Evolutionary conservation across 1,284 basidiomycete genomes (phyloP).

Genomic region (Puccinia horiana): DNA sequence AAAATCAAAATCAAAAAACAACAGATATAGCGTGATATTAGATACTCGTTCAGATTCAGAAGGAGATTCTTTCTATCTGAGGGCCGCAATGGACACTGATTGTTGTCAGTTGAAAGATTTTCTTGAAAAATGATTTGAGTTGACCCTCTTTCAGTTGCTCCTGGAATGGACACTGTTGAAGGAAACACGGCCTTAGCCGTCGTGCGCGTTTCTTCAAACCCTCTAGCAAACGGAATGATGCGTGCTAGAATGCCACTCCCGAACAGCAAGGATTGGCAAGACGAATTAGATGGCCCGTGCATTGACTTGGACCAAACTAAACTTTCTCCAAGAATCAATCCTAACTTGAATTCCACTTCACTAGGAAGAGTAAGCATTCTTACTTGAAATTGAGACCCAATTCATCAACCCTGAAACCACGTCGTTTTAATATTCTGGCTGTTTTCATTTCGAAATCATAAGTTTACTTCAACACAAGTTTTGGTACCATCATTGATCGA

Average conservation of each 20-base stretch:
- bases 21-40: conserved; percentile 56
- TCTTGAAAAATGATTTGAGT: background rate
- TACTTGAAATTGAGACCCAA: too few species aligned
- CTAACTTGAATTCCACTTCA: conserved; percentile 2
- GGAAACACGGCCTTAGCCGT: conserved; percentile 42
- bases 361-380: conserved; percentile 27
- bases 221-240: background rate
- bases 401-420: background rate
- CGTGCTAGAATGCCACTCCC: conserved; percentile 13
- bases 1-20: background rate
- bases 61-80: conserved; percentile 56
- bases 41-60: conserved; percentile 53
- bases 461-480: conserved; percentile 41
- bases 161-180: conserved; percentile 37
- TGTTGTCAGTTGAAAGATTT: background rate
- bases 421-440: background rate
- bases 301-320: conserved; percentile 12
- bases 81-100: conserved; percentile 54
- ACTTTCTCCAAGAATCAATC: conserved; percentile 15
- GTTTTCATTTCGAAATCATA: background rate
- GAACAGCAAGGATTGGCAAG: background rate
- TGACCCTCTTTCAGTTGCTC: conserved; percentile 20
- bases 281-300: background rate
- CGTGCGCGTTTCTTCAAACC: conserved; percentile 16
- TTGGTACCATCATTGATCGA: conserved; percentile 29